Conservation (phyloP, 441 rosid genomes). For the Populus hybrid region DNA sequence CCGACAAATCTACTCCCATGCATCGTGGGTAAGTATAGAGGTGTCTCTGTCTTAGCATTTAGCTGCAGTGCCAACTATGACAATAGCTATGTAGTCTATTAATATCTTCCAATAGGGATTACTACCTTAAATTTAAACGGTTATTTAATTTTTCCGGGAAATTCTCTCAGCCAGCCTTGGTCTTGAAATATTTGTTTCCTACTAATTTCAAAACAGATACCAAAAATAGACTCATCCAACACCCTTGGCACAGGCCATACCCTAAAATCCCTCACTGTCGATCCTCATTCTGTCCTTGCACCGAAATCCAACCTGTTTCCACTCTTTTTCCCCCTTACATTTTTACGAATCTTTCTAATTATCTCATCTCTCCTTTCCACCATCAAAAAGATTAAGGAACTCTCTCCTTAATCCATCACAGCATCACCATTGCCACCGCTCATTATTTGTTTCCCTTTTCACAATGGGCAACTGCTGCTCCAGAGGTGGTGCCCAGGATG, state of each 20-base stretch:
- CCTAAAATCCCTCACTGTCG: conserved; percentile 58
- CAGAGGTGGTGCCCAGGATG: conserved; percentile 40
- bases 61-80: no score
- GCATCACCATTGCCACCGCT: conserved; percentile 17
- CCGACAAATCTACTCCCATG: no score
- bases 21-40: no score
- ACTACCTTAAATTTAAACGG: neutral
- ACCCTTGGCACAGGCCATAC: conserved; percentile 6
- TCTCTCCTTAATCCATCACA: conserved; percentile 14
- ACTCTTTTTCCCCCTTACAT: neutral
- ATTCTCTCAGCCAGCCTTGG: conserved; percentile 17
- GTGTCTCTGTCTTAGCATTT: no score
- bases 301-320: conserved; percentile 34
- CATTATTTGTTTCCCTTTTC: conserved; percentile 21
- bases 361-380: conserved; percentile 19
- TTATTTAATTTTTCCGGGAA: conserved; percentile 25
- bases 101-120: neutral
- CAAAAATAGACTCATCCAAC: conserved; percentile 27
- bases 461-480: conserved; percentile 87
- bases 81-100: neutral
- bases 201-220: conserved; percentile 4
- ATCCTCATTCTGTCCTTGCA: conserved; percentile 27
- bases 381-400: conserved; percentile 28
- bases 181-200: conserved; percentile 8
- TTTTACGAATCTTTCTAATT: conserved; percentile 22